Base-by-base conservation (phyloP, 164 flowering plant species). In the Euptelea pleiosperma region DNA sequence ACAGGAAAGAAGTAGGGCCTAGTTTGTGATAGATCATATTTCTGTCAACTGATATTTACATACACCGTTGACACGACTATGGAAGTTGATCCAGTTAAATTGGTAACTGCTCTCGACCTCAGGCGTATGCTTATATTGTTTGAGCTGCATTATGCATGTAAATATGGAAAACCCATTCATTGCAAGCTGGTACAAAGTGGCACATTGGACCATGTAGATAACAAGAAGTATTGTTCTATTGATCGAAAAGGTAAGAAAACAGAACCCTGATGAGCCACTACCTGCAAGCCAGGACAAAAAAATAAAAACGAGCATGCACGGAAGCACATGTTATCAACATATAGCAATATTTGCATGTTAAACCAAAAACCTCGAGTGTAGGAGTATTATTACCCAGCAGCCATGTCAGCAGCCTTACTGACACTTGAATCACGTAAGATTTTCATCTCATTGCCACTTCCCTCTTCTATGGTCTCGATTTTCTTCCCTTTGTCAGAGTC, bases 401-500 rank as follows among this genome's bases (percentile, higher is more conserved):
- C 99, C 90, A 94, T 81, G 40, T 91, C 90, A 55, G 98, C 97
- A 80, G 99, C 99, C 72, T 94, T 86, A 62, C 73, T 82, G 66
- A 89, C 84, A 73, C 99, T 91, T 31, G 96, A 73, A 65, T 87
- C 93, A 71, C 85, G 78, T 56, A 94, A 67, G 34, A 14, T 74
- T 64, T 81, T 85, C 72, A 91, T 76, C 77, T 94, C 99, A 69
- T 73, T 74, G 3, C 67, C 73, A 62, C 70, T 67, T 46, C 70
- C 82, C 40, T 75, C 84, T 39, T 64, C 66, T 33, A 70, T 72
- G 8, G 77, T 77, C 72, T 86, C 89, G 55, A 82, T 63, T 58
- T 81, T 77, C 81, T 94, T 94, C 45, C 98, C 99, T 69, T 87
- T 91, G 58, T 79, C 82, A 28, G 77, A 66, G 54, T 80, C 88